Evolutionary conservation across 2,329 filamentous ascomycete genomes (phyloP).

Genomic region (Sporothrix curviconia): DNA sequence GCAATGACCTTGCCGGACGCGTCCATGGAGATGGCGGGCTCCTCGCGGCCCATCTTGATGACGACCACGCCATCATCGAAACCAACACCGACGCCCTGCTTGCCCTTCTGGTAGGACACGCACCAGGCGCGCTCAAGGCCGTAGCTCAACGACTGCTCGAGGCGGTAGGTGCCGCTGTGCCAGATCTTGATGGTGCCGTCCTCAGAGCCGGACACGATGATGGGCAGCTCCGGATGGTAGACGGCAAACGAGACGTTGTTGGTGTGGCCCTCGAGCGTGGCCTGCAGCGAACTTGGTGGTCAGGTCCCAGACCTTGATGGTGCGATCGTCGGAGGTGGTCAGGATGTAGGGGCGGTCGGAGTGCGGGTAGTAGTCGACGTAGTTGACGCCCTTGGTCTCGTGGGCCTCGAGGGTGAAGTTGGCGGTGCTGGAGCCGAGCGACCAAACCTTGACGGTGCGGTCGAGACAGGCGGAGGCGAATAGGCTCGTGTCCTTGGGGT

Average conservation of each 20-base stretch:
- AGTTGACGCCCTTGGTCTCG: slow-evolving; percentile 95
- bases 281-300: slow-evolving; percentile 96
- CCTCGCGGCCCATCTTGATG: slow-evolving; percentile 93
- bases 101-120: slow-evolving; percentile 89
- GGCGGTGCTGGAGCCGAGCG: slow-evolving; percentile 77
- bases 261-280: slow-evolving; percentile 91
- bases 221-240: slow-evolving; percentile 92
- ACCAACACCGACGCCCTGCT: slow-evolving; percentile 89
- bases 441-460: slow-evolving; percentile 68
- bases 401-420: slow-evolving; percentile 97
- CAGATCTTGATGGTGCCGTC: slow-evolving; percentile 97
- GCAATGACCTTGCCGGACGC: slow-evolving; percentile 91
- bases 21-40: slow-evolving; percentile 97
- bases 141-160: slow-evolving; percentile 95
- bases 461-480: slow-evolving; percentile 93
- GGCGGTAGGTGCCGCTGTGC: slow-evolving; percentile 94
- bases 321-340: slow-evolving; percentile 92
- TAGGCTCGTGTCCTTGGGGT: slow-evolving; percentile 92
- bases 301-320: slow-evolving; percentile 98
- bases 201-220: slow-evolving; percentile 96
- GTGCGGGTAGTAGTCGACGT: slow-evolving; percentile 82
- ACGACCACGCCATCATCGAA: slow-evolving; percentile 98
- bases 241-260: slow-evolving; percentile 98
- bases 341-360: slow-evolving; percentile 80
- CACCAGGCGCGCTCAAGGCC: slow-evolving; percentile 96